Evolutionary conservation across 441 rosid genomes (phyloP), one percentile per base, ranked within the genome.

Genomic region (Omphalea diandra): DNA sequence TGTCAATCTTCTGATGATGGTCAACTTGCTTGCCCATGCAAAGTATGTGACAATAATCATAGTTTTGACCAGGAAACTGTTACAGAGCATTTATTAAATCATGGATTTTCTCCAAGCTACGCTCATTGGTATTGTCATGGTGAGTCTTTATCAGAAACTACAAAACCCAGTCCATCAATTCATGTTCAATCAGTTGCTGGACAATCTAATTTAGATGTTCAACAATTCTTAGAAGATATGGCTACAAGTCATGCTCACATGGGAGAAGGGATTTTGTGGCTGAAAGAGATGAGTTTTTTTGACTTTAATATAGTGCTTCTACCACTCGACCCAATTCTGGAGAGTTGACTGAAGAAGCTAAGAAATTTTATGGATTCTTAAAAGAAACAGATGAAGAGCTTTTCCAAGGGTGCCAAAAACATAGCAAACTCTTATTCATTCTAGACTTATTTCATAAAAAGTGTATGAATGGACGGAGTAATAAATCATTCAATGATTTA

Each of bases 361-460:
- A 35, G 26, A 50, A 50, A 8, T 50, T 50, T 50, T 50, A 50
- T 50, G 55, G 22, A 0, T 3, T 67, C 12, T 40, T 73, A 12
- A 27, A 66, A 29, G 35, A 73, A 29, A 67, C 7, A 9, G 41
- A 66, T 59, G 53, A 46, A 26, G 8, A 47, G 20, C 43, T 73
- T 18, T 67, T 58, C 22, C 2, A 58, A 0, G 55, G 66, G 11
- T 66, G 71, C 1, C 36, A 24, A 2, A 67, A 43, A 11, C 62
- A 67, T 27, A 73, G 36, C 12, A 59, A 33, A 31, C 35, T 67
- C 0, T 67, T 63, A n/a, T 73, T 60, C 10, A 59, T 52, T n/a
- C 9, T 59, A 2, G 68, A 67, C 2, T 10, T 73, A 14, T 73
- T 58, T 29, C 61, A 73, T 5, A 50, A 31, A 14, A 73, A 50